Evolutionary conservation across 371 early-diverging fungal species (phyloP).

Genomic region (Mortierella sp.): DNA sequence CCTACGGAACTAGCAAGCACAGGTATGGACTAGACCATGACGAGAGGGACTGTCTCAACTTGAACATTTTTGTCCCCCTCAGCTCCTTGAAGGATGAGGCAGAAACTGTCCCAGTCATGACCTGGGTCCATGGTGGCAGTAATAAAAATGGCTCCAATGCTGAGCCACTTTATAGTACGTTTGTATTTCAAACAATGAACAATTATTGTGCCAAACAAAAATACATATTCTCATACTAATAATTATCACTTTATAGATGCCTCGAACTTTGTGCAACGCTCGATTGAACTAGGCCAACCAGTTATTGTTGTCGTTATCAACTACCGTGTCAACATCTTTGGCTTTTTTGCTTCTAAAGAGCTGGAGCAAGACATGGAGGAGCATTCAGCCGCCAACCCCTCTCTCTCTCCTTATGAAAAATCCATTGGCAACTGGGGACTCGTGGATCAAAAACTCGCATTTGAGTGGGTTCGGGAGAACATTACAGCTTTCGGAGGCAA

Average conservation of each 20-base stretch:
- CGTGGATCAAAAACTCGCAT: conserved; percentile 59
- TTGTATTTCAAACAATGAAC: neutral
- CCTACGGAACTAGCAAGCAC: conserved; percentile 11
- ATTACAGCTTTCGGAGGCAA: conserved; percentile 65
- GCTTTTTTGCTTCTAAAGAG: conserved; percentile 53
- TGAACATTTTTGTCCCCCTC: conserved; percentile 52
- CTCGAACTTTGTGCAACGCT: conserved; percentile 24
- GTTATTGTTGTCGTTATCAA: conserved; percentile 45
- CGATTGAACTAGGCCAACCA: conserved; percentile 17
- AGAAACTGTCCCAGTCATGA: conserved; percentile 28
- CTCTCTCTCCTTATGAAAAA: conserved; percentile 12
- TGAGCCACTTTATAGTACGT: conserved; percentile 28
- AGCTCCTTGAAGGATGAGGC: conserved; percentile 9
- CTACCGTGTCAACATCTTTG: conserved; percentile 50
- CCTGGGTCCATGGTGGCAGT: conserved; percentile 49
- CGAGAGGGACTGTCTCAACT: conserved; percentile 33
- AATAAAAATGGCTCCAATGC: conserved; percentile 25
- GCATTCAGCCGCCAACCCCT: neutral
- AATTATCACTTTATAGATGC: conserved; percentile 13
- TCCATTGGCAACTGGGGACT: conserved; percentile 59
- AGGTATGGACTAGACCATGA: conserved; percentile 24
- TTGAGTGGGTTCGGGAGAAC: conserved; percentile 62
- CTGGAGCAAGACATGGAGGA: conserved; percentile 28
- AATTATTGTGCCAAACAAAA: neutral
- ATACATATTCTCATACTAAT: neutral